These are phyloP conservation scores for Spatholobus suberectus DNA, from an alignment of 306 rosid genomes.

Conservation along the genomic window DNA sequence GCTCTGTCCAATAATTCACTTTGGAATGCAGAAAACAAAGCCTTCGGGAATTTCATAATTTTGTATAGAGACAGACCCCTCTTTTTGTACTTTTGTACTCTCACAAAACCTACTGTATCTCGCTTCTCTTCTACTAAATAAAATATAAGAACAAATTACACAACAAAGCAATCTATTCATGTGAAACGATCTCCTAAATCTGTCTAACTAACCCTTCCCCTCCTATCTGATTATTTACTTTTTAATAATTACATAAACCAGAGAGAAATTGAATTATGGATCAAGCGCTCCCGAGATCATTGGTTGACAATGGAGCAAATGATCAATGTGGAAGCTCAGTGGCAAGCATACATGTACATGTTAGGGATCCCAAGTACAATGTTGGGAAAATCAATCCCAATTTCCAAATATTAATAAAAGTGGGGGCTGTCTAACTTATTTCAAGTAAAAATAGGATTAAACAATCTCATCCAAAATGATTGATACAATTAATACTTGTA, in stretches of 20 bases:
- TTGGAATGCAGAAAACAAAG: slow-evolving; percentile 38
- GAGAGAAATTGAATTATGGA: too few relatives aligned
- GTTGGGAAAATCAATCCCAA: too few relatives aligned
- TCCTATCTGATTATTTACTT: too few relatives aligned
- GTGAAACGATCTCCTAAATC: not conserved
- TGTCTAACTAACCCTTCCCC: not conserved
- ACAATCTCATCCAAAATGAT: too few relatives aligned
- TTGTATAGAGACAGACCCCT: slow-evolving; percentile 10
- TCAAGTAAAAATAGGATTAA: too few relatives aligned
- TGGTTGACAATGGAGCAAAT: not conserved
- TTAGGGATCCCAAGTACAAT: too few relatives aligned
- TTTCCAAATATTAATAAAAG: too few relatives aligned
- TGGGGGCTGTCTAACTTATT: too few relatives aligned
- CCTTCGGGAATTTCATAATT: slow-evolving; percentile 40
- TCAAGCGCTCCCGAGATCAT: too few relatives aligned
- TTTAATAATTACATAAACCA: too few relatives aligned
- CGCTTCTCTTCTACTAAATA: not conserved
- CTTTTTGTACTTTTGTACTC: slow-evolving; percentile 31
- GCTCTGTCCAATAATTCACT: slow-evolving; percentile 48
- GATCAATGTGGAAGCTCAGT: not conserved
- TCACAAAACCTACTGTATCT: not conserved
- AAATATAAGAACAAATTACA: too few relatives aligned
- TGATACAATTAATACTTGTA: too few relatives aligned
- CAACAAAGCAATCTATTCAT: not conserved
- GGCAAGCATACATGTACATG: not conserved